Evolutionary conservation across 2,329 filamentous ascomycete genomes (phyloP).

Genomic region (Fusarium guadeloupense): DNA sequence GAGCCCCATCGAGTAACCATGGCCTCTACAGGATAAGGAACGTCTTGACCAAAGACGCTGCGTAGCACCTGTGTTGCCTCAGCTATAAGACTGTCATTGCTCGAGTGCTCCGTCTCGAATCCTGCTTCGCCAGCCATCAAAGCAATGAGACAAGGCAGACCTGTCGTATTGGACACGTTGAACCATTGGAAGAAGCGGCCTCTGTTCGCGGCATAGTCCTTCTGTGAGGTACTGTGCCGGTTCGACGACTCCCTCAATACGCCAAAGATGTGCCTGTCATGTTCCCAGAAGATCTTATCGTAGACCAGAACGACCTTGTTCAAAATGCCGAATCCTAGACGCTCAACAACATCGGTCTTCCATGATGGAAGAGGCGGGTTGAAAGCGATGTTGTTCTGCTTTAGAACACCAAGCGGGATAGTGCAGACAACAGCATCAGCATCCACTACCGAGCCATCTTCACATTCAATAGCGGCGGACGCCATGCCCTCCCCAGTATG

Average conservation of each 20-base stretch:
- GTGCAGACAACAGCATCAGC: conserved; percentile 95
- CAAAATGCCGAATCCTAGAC: conserved; percentile 90
- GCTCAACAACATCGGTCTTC: conserved; percentile 82
- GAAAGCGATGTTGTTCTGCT: conserved; percentile 83
- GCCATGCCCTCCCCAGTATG: conserved; percentile 59
- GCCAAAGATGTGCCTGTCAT: conserved; percentile 90
- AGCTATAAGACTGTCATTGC: conserved; percentile 77
- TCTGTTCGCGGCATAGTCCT: conserved; percentile 79
- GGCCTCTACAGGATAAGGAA: conserved; percentile 83
- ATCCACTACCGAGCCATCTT: conserved; percentile 77
- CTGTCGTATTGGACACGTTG: conserved; percentile 90
- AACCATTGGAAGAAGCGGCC: conserved; percentile 99
- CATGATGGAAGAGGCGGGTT: conserved; percentile 88
- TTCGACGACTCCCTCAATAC: conserved; percentile 79
- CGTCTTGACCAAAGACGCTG: conserved; percentile 74
- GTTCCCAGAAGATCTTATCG: conserved; percentile 89
- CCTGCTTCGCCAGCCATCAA: conserved; percentile 97
- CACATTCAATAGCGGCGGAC: conserved; percentile 73
- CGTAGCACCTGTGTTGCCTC: conserved; percentile 84
- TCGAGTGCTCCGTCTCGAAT: conserved; percentile 81
- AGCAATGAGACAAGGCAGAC: conserved; percentile 85
- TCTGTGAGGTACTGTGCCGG: conserved; percentile 76
- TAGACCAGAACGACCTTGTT: conserved; percentile 97
- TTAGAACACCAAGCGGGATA: conserved; percentile 89
- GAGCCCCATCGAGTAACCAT: conserved; percentile 93